Conservation (phyloP, 2,329 filamentous ascomycete species). For the Raffaelea arxii region DNA sequence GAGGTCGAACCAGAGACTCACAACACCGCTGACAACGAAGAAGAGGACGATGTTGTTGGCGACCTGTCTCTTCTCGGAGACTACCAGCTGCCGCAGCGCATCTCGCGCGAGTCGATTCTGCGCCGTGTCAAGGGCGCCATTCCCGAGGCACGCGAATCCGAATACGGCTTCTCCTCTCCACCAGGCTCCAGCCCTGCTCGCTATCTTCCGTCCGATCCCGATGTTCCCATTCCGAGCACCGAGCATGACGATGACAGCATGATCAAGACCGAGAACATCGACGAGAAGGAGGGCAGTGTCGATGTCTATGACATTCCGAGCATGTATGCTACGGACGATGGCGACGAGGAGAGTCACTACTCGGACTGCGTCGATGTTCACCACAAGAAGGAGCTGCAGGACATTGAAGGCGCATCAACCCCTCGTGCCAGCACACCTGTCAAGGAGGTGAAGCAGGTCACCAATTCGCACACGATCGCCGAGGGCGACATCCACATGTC, state of each 20-base stretch:
- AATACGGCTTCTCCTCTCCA: conserved; percentile 55
- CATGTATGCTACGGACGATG: conserved; percentile 42
- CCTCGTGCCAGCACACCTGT: conserved; percentile 36
- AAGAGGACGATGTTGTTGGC: conserved; percentile 50
- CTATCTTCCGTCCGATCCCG: conserved; percentile 65
- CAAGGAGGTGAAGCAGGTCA: conserved; percentile 17
- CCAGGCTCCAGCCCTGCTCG: conserved; percentile 48
- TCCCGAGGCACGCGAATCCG: conserved; percentile 46
- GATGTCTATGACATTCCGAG: conserved; percentile 53
- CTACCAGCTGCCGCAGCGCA: conserved; percentile 62
- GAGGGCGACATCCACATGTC: conserved; percentile 9
- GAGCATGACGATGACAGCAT: conserved; percentile 34
- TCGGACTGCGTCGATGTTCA: conserved; percentile 25
- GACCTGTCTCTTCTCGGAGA: conserved; percentile 51
- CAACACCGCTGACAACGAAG: conserved; percentile 33
- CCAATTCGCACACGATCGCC: conserved; percentile 8
- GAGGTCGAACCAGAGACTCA: conserved; percentile 12
- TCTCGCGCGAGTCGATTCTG: conserved; percentile 89
- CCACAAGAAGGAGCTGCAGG: conserved; percentile 21
- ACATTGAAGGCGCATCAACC: conserved; percentile 32
- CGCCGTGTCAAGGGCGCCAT: conserved; percentile 68
- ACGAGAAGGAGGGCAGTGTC: conserved; percentile 27
- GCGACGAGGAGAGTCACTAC: conserved; percentile 18
- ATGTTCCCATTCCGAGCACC: conserved; percentile 80
- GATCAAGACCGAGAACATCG: conserved; percentile 27